A percentile compares a stretch with the other conserved stretches of the same genome.
Evolutionary conservation across 1,139 yeast species (phyloP).

Genomic region (Lodderomyces beijingensis): DNA sequence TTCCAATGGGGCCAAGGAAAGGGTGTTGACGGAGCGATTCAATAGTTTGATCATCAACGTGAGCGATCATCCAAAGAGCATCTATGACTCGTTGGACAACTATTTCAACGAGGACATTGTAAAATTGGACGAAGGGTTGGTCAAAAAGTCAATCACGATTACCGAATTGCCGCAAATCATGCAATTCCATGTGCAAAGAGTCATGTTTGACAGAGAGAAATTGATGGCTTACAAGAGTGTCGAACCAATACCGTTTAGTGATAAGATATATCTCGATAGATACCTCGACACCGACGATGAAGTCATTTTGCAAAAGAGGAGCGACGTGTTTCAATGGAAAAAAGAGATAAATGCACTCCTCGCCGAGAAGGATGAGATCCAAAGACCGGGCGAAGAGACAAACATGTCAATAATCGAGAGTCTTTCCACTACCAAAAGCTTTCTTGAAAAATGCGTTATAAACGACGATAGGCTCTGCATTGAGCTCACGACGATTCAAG

Average conservation of each 20-base stretch:
- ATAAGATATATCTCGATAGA: conserved; percentile 77
- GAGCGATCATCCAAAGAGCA: conserved; percentile 81
- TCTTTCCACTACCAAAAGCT: conserved; percentile 51
- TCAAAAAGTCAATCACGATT: conserved; percentile 69
- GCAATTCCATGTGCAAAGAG: conserved; percentile 92
- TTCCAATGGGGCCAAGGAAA: conserved; percentile 28
- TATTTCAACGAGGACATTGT: conserved; percentile 76
- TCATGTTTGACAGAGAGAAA: conserved; percentile 73
- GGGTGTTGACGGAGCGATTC: conserved; percentile 73
- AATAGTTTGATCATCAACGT: conserved; percentile 78
- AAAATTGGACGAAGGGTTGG: conserved; percentile 67
- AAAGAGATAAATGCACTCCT: conserved; percentile 44
- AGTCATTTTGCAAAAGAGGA: conserved; percentile 48
- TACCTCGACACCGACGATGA: conserved; percentile 72
- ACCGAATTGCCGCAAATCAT: conserved; percentile 71
- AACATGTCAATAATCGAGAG: conserved; percentile 47
- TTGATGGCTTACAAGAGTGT: conserved; percentile 76
- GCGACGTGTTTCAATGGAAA: conserved; percentile 65
- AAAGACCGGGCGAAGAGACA: conserved; percentile 42
- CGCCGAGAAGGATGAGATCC: conserved; percentile 37
- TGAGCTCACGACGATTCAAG: conserved; percentile 11
- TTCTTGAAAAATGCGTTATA: conserved; percentile 42
- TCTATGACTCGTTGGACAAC: conserved; percentile 86
- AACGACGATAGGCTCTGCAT: conserved; percentile 15
- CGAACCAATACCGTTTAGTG: conserved; percentile 78